A percentile compares a stretch with the other conserved stretches of the same genome.
Conservation (phyloP, 345 rosid genomes). For the Lenwebbia sp. region DNA sequence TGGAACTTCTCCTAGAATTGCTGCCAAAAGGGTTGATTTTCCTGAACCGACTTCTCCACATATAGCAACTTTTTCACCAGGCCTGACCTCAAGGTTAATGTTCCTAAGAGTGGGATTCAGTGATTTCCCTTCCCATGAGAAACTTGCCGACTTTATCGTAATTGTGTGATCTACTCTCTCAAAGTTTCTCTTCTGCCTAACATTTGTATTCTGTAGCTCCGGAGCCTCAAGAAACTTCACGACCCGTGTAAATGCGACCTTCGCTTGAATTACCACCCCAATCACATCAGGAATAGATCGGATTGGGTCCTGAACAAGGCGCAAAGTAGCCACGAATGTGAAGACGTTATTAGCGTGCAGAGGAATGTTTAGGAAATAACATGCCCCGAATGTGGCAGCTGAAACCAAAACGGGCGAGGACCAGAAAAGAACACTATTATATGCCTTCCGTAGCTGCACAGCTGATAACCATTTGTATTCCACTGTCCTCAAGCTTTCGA, state of each 20-base stretch:
- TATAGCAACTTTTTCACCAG: conserved; percentile 71
- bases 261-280: conserved; percentile 81
- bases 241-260: conserved; percentile 74
- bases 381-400: conserved; percentile 77
- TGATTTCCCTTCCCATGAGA: conserved; percentile 73
- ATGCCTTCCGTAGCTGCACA: conserved; percentile 61
- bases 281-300: conserved; percentile 78
- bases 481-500: conserved; percentile 52
- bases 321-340: conserved; percentile 85
- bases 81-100: conserved; percentile 41
- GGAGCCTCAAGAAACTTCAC: conserved; percentile 79
- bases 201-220: conserved; percentile 54
- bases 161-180: conserved; percentile 21
- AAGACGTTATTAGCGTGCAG: conserved; percentile 75
- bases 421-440: conserved; percentile 72
- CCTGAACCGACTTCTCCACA: conserved; percentile 99
- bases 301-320: conserved; percentile 85
- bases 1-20: conserved; percentile 89
- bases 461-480: conserved; percentile 73
- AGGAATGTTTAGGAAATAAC: conserved; percentile 72
- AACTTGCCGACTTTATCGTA: conserved; percentile 43
- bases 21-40: conserved; percentile 83
- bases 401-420: conserved; percentile 88
- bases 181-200: conserved; percentile 18
- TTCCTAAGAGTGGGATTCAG: conserved; percentile 49